Percentiles rank a stretch among this genome's conserved stretches.
Evolutionary conservation across 495 filamentous ascomycete genomes (phyloP).

Genomic region (Neurospora discreta): DNA sequence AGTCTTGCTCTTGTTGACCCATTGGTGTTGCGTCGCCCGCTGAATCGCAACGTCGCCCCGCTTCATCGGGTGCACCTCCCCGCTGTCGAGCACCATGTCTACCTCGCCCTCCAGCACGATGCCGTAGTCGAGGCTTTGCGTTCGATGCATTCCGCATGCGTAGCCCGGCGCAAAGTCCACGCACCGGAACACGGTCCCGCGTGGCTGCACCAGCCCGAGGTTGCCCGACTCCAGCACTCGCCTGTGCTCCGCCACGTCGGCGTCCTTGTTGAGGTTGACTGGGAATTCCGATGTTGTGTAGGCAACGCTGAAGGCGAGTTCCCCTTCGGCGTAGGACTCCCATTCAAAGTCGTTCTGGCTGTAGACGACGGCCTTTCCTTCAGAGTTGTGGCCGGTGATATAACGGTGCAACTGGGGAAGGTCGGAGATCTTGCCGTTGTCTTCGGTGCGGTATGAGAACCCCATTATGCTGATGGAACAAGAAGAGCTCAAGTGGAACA

Average conservation of each 20-base stretch:
- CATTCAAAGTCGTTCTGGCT: slow-evolving; percentile 20
- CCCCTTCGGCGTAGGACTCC: slow-evolving; percentile 17
- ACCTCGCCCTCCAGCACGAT: slow-evolving; percentile 64
- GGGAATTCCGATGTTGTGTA: slow-evolving; percentile 48
- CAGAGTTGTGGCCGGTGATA: slow-evolving; percentile 28
- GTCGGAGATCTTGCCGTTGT: slow-evolving; percentile 16
- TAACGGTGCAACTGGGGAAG: slow-evolving; percentile 27
- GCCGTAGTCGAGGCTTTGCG: slow-evolving; percentile 63
- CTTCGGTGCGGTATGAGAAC: background rate
- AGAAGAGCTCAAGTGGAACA: background rate
- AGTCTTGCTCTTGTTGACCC: slow-evolving; percentile 44
- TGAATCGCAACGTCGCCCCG: slow-evolving; percentile 55
- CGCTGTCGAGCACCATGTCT: slow-evolving; percentile 51
- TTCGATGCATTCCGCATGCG: slow-evolving; percentile 55
- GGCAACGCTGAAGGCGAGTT: slow-evolving; percentile 23
- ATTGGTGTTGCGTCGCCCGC: slow-evolving; percentile 57
- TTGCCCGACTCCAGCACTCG: slow-evolving; percentile 19
- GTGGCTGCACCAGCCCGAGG: slow-evolving; percentile 35
- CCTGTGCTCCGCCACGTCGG: slow-evolving; percentile 37
- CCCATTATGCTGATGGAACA: background rate
- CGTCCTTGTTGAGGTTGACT: slow-evolving; percentile 36
- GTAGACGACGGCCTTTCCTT: slow-evolving; percentile 28
- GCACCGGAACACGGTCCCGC: slow-evolving; percentile 45
- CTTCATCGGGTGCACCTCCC: slow-evolving; percentile 43
- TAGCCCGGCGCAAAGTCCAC: slow-evolving; percentile 50